These are phyloP conservation scores for Pleurotus citrinopileatus DNA, from an alignment of 768 basidiomycete species.

Conservation along the genomic window DNA sequence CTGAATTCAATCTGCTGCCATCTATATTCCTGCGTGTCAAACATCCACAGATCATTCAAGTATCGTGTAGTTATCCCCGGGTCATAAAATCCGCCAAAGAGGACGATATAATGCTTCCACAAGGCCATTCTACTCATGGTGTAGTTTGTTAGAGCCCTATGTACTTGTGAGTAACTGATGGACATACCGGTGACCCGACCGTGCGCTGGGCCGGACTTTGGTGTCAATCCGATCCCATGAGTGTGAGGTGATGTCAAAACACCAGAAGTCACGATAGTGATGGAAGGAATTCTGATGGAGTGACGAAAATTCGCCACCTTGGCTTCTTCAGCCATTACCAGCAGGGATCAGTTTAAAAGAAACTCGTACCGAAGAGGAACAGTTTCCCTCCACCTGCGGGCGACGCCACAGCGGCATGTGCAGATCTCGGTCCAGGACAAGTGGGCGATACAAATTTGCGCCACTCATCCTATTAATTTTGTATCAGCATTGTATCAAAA, in stretches of 20 bases:
- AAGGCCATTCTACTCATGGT: slow-evolving; percentile 65
- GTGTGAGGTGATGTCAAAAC: slow-evolving; percentile 76
- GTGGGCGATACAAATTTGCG: slow-evolving; percentile 79
- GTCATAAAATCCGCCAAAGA: slow-evolving; percentile 92
- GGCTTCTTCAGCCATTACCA: background rate
- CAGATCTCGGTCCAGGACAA: slow-evolving; percentile 84
- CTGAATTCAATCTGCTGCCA: slow-evolving; percentile 79
- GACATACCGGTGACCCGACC: slow-evolving; percentile 77
- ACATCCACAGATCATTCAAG: slow-evolving; percentile 81
- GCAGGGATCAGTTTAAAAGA: background rate
- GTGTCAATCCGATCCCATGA: slow-evolving; percentile 90
- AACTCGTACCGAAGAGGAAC: slow-evolving; percentile 65
- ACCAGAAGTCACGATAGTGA: slow-evolving; percentile 89
- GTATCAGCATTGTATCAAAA: background rate
- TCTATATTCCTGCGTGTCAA: slow-evolving; percentile 82
- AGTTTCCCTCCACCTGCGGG: slow-evolving; percentile 83
- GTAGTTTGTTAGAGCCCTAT: background rate
- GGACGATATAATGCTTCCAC: slow-evolving; percentile 84
- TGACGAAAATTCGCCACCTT: slow-evolving; percentile 86
- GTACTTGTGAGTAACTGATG: background rate
- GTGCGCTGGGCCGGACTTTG: slow-evolving; percentile 72
- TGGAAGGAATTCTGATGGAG: slow-evolving; percentile 82
- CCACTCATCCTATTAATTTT: slow-evolving; percentile 72
- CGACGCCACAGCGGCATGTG: slow-evolving; percentile 76
- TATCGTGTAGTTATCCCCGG: slow-evolving; percentile 82